Evolutionary conservation across 1,139 yeast genomes (phyloP), one percentile per base, ranked within the genome.

Genomic region (Chernovozyma aurita): DNA sequence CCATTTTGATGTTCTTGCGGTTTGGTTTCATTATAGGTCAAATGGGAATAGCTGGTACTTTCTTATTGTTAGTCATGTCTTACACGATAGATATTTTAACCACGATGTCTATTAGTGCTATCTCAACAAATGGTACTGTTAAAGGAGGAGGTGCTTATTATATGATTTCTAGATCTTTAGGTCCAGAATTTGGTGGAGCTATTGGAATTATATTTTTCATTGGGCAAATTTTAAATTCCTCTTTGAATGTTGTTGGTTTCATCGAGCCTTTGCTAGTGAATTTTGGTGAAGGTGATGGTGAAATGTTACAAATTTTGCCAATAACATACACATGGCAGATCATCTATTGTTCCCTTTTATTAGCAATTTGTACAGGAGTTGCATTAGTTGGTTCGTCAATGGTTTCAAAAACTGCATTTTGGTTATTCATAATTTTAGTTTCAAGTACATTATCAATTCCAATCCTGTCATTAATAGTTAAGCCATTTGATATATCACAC

Each of bases 121-220:
- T 84, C 39, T 82, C 88, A 2, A 84, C 94, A 3, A 84, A 84
- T 53, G 94, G 94, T 20, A 82, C 86, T 0, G 92, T 84, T 11
- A 73, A 81, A 50, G 92, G 92, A 18, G 94, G 94, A 13, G 94
- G 94, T 22, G 90, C 92, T 1, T 84, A 84, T 52, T 83, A 81
- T 47, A 84, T 84, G 90, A 80, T 84, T 31, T 80, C 87, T 13
- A 62, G 94, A 49, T 79, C 87, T 28, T 60, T 84, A 43, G 94
- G 94, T 0, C 90, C 88, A 2, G 94, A 84, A 50, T 84, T 84
- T 56, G 94, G 94, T 24, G 92, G 92, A 3, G 81, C 92, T 2
- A 83, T 84, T 42, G 94, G 94, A 0, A 65, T 84, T 25, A 83
- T 84, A 20, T 83, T 84, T 53, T 84, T 78, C 49, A 66, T 83